Evolutionary conservation across 176 grass and related monocot species (phyloP).

Genomic region (Oryza rufipogon): DNA sequence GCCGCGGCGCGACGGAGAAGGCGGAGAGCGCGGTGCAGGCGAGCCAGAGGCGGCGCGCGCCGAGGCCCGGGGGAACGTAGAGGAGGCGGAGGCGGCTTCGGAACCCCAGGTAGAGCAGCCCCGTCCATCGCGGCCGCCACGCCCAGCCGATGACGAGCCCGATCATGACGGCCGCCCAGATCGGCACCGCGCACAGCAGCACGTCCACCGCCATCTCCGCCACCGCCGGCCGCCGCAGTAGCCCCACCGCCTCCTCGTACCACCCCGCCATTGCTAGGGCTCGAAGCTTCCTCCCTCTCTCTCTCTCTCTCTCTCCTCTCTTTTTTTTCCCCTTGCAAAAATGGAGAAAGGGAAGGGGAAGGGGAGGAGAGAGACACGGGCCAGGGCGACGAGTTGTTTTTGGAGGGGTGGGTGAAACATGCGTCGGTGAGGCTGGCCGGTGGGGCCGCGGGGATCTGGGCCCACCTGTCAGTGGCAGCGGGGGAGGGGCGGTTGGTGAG

Average conservation of each 20-base stretch:
- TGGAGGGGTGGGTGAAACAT: not conserved
- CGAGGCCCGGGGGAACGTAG: conserved; percentile 78
- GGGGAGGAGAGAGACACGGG: not conserved
- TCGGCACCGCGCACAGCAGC: conserved; percentile 92
- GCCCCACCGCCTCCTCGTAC: conserved; percentile 63
- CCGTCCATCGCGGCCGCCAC: conserved; percentile 93
- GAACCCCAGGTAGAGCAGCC: conserved; percentile 80
- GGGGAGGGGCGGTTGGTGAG: not conserved
- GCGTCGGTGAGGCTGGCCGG: conserved; percentile 25
- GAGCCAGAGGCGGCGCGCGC: conserved; percentile 85
- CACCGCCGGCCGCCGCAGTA: conserved; percentile 72
- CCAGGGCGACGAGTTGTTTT: not conserved
- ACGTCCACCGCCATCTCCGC: conserved; percentile 86
- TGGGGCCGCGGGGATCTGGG: fast-evolving
- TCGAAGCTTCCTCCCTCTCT: not conserved
- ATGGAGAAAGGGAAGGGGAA: not conserved
- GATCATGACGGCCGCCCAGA: conserved; percentile 99
- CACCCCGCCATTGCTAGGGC: conserved; percentile 67
- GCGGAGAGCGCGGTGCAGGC: conserved; percentile 96
- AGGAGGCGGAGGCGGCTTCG: conserved; percentile 72
- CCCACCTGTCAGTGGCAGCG: not conserved
- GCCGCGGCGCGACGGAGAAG: conserved; percentile 79
- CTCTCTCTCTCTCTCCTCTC: not conserved
- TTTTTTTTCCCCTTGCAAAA: not conserved
- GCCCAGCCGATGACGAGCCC: conserved; percentile 86